These are phyloP conservation scores for Leucoagaricus sp. DNA, from an alignment of 1,284 basidiomycete genomes.

Conservation along the genomic window DNA sequence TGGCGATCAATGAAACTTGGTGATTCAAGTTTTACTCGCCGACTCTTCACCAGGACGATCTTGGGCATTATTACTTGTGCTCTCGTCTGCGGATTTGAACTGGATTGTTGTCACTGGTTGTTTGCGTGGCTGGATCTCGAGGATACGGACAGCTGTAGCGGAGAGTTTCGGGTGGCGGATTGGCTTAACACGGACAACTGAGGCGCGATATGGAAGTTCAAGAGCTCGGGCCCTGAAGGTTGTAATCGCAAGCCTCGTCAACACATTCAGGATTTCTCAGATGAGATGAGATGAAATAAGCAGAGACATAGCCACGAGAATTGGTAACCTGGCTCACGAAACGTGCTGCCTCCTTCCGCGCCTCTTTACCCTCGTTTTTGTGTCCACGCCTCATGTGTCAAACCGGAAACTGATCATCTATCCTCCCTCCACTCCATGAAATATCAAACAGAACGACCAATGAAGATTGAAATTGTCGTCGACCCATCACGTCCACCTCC, in stretches of 20 bases:
- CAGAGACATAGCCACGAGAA: constrained; percentile 45
- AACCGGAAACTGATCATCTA: constrained; percentile 50
- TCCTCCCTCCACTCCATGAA: constrained; percentile 30
- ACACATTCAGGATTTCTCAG: no score
- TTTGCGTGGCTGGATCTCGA: no score
- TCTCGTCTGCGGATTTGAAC: no score
- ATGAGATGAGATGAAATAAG: no score
- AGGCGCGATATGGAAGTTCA: no score
- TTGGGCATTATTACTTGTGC: no score
- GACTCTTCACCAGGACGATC: not conserved
- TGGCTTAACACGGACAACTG: no score
- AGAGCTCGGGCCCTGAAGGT: no score
- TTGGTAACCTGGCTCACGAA: not conserved
- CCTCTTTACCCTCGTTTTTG: not conserved
- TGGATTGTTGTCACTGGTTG: no score
- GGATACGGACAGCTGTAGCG: no score
- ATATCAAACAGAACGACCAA: constrained; percentile 81
- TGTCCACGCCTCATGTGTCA: not conserved
- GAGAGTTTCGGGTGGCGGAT: not conserved
- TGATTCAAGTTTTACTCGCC: no score
- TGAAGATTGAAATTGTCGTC: constrained; percentile 98
- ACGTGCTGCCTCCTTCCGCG: constrained; percentile 20
- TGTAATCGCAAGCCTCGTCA: not conserved
- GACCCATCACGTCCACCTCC: constrained; percentile 80
- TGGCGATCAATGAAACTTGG: no score